Evolutionary conservation across 192 early-diverging fungal species (phyloP), one percentile per base, ranked within the genome.

Genomic region (Coemansia sp.): DNA sequence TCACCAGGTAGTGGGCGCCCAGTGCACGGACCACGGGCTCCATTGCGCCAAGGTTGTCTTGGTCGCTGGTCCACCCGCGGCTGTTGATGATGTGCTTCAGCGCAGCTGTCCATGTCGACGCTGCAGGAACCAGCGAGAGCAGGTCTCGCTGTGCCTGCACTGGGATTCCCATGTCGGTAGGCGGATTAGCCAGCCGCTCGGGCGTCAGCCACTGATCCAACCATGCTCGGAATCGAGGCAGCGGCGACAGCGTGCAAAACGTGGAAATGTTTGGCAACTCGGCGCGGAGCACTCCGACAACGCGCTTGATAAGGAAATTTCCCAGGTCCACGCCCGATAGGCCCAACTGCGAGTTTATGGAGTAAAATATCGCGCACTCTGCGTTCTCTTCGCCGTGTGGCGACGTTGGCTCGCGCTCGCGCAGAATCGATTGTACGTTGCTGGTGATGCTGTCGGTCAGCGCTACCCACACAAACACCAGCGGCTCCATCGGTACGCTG

Each of bases 391-490:
- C 64, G 8, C 12, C 23, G 6, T 67, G 51, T 50, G 67, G 54
- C 53, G 67, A 56, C 11, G 54, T 58, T 4, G 75, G 73, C n/a
- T 51, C 51, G 23, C 64, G 70, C 35, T 87, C 80, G 12, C 77
- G 62, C n/a, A 90, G 53, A 25, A 90, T 85, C 27, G 36, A 20
- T 74, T 92, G 88, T 3, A 93, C 84, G 50, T 85, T 85, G 28
- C 52, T 54, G 2, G 89, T 63, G 12, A 94, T 79, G 0, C 61
- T 54, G 23, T 84, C 60, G 1, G 83, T 81, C 14, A 93, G 65
- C 2, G 91, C 92, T 2, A 93, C 89, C 55, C 93, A 87, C 0
- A 97, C 84, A 86, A 95, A 97, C 14, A 89, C 86, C 15, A 95
- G 75, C 1, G 93, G 93, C 39, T 94, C 92, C 48, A 79, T 69